Evolutionary conservation across 2,329 filamentous ascomycete genomes (phyloP), one percentile per base, ranked within the genome.

Genomic region (Trichophyton verrucosum): DNA sequence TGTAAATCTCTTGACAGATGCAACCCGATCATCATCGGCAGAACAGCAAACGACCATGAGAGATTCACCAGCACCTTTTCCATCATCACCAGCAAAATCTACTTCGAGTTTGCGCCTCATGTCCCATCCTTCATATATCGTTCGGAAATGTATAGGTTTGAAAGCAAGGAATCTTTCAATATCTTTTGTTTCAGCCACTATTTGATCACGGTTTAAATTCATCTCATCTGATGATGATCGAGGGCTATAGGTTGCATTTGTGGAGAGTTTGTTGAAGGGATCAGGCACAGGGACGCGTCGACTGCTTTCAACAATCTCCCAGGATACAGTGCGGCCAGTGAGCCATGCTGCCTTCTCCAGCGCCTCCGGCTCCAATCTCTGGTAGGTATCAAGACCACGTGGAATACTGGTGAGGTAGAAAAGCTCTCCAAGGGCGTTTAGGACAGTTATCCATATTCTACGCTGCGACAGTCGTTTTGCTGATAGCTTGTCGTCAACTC

Each of bases 391-490:
- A 20, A 81, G 76, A 40, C 80, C 78, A 27, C 73, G 79, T 0
- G 89, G 90, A 5, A 86, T 79, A 57, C 89, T 85, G 1, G 82
- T 87, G 1, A 97, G 78, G 66, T 92, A 96, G 72, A 87, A 97
- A 0, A 96, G 78, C 72, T 99, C 94, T 1, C 94, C 94, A 7
- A 99, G 78, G 0, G 94, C 92, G 71, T 99, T 99, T 59, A 99
- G 75, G n/a, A 85, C 89, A 47, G 92, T 86, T n/a, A 89, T 90
- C 90, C 91, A 97, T 11, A 94, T 82, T 30, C 91, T 85, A 11
- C 83, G 82, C 57, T 85, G 78, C 3, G 81, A 77, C 69, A 86
- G 86, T 33, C 91, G 85, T 66, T 85, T 86, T 27, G 80, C 73
- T 57, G 81, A 91, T 72, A 91, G 94, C 59, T 84, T 84, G 30